A percentile compares a stretch with the other conserved stretches of the same genome.
These are phyloP conservation scores for Sporothrix inflata DNA, from an alignment of 2,329 filamentous ascomycete genomes.

Conservation along the genomic window DNA sequence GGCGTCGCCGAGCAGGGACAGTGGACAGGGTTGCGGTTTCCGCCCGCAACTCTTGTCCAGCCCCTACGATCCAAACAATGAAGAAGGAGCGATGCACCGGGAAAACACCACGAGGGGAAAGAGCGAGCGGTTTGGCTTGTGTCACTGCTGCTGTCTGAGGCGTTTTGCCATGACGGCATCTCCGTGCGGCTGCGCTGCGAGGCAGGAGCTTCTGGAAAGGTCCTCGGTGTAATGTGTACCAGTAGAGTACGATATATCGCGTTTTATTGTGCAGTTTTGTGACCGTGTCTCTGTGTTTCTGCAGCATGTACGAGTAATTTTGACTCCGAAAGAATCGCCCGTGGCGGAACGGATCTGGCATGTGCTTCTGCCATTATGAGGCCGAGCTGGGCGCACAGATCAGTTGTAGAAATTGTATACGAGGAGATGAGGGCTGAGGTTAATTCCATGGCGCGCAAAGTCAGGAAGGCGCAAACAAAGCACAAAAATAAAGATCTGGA, in stretches of 20 bases:
- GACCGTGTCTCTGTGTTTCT: neutral
- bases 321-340: neutral
- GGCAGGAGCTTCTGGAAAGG: conserved; percentile 10
- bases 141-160: conserved; percentile 18
- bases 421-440: neutral
- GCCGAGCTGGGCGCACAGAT: conserved; percentile 13
- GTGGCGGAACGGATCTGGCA: neutral
- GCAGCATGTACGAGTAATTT: neutral
- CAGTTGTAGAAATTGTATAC: conserved; percentile 7
- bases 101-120: conserved; percentile 1
- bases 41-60: neutral
- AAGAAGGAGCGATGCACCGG: neutral
- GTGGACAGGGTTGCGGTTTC: conserved; percentile 3
- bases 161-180: conserved; percentile 26
- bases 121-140: conserved; percentile 21
- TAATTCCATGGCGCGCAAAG: neutral
- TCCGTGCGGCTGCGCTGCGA: conserved; percentile 6
- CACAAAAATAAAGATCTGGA: neutral
- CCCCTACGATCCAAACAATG: neutral
- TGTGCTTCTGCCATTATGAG: conserved; percentile 9
- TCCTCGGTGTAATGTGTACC: neutral
- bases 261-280: neutral
- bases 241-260: neutral
- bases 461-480: neutral
- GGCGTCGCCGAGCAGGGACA: neutral